Evolutionary conservation across 495 filamentous ascomycete genomes (phyloP).

Genomic region (Mytilinidion resinicola): DNA sequence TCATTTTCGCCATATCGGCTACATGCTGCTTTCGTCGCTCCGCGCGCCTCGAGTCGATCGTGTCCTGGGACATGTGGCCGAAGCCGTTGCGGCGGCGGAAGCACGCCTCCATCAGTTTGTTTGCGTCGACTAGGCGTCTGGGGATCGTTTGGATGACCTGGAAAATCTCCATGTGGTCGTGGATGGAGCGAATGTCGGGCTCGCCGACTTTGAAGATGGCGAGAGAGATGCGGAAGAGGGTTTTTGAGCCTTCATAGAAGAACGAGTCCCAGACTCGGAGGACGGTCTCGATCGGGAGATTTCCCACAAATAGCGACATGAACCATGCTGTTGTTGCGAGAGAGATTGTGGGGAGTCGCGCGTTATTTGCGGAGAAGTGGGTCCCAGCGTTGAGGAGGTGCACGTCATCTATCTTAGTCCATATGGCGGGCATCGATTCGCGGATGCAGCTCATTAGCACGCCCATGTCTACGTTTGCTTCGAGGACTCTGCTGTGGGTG

Average conservation of each 20-base stretch:
- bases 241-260: constrained; percentile 93
- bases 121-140: constrained; percentile 71
- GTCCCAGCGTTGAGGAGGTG: constrained; percentile 44
- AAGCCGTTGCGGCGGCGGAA: constrained; percentile 76
- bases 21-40: constrained; percentile 50
- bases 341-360: constrained; percentile 78
- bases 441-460: constrained; percentile 82
- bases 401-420: constrained; percentile 79
- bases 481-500: constrained; percentile 85
- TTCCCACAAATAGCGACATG: constrained; percentile 94
- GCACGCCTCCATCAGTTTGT: constrained; percentile 71
- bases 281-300: constrained; percentile 80
- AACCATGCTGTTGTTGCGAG: constrained; percentile 97
- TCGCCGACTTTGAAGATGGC: constrained; percentile 92
- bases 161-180: constrained; percentile 91
- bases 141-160: constrained; percentile 91
- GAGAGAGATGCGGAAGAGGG: constrained; percentile 87
- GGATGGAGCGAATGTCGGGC: constrained; percentile 65
- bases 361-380: constrained; percentile 23
- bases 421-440: constrained; percentile 78
- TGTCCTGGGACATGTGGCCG: constrained; percentile 66
- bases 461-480: constrained; percentile 91
- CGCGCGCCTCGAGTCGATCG: constrained; percentile 54
- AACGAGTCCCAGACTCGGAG: constrained; percentile 92
- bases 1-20: constrained; percentile 25